Evolutionary conservation across 129 eudicot species (phyloP), one percentile per base, ranked within the genome.

Genomic region (Flaveria robusta): DNA sequence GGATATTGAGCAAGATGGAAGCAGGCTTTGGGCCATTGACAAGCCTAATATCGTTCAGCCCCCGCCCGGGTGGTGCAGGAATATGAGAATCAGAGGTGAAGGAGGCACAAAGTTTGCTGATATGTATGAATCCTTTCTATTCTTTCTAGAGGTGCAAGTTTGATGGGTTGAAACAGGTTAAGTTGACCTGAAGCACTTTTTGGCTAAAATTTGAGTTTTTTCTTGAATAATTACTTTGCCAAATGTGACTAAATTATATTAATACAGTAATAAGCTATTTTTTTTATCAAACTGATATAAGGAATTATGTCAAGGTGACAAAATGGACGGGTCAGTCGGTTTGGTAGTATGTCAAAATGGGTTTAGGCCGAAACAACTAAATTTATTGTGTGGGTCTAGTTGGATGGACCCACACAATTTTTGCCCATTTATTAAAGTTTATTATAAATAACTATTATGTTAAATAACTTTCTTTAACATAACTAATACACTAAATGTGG

Each of bases 1-100:
- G 43, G 99, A 95, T 79, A 81, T 95, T 27, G 75, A 59, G 42
- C 99, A 89, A 80, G 99, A 95, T 80, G 94, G 88, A 20, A 87
- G 91, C 78, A 81, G 95, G 74, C 80, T 91, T 15, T 95, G 99
- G 97, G 97, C 99, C 0, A 95, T 95, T 60, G 97, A 95, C 66
- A 91, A 86, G 82, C 99, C 99, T 65, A 83, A 82, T 65, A 95
- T 95, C 52, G 87, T 91, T 66, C 96, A 82, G 71, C 89, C 97
- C 24, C 99, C 99, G 58, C n/a, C n/a, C n/a, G 97, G 99, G 10
- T 95, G 97, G 97, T 87, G 85, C 20, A 79, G 96, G 41, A 83
- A 79, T 52, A 18, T 95, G 29, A 86, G 94, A 79, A 87, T 95
- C 62, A 83, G 97, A 81, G 92, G 87, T 31, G 85, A 87, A 79